Conservation (phyloP, 441 rosid genomes). For the Omphalea diandra region DNA sequence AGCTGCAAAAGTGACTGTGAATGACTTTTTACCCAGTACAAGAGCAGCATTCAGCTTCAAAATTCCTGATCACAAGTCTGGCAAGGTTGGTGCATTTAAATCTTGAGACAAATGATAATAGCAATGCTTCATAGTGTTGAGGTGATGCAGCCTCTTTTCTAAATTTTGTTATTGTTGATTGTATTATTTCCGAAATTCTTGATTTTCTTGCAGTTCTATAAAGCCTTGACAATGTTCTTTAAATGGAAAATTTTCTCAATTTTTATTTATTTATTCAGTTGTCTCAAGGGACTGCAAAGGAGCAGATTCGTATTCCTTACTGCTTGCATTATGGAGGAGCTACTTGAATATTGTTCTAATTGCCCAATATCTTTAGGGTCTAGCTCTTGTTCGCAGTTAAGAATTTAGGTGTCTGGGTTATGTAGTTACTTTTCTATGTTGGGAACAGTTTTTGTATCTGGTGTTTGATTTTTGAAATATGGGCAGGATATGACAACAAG, state of each 20-base stretch:
- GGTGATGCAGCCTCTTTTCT: not conserved
- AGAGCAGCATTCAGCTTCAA: conserved; percentile 63
- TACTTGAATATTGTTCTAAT: not conserved
- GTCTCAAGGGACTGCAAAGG: not conserved
- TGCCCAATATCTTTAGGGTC: not conserved
- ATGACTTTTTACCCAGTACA: conserved; percentile 54
- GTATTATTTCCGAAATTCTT: not conserved
- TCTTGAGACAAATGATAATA: not conserved
- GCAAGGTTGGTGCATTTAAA: conserved; percentile 65
- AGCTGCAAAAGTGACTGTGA: conserved; percentile 61
- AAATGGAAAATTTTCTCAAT: not conserved
- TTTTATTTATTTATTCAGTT: not conserved
- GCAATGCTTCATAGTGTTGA: not conserved
- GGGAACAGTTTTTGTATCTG: not conserved
- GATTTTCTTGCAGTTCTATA: not conserved
- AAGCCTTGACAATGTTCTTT: not conserved
- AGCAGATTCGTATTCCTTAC: not conserved
- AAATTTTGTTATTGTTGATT: not conserved
- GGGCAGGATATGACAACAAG: not conserved
- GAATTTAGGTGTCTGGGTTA: not conserved
- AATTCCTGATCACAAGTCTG: conserved; percentile 85
- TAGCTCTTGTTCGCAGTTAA: not conserved
- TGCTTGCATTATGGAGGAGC: not conserved
- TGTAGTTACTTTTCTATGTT: not conserved
- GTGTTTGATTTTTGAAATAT: not conserved